Conservation (phyloP, 768 basidiomycete species). For the Xanthoconium stramineum region DNA sequence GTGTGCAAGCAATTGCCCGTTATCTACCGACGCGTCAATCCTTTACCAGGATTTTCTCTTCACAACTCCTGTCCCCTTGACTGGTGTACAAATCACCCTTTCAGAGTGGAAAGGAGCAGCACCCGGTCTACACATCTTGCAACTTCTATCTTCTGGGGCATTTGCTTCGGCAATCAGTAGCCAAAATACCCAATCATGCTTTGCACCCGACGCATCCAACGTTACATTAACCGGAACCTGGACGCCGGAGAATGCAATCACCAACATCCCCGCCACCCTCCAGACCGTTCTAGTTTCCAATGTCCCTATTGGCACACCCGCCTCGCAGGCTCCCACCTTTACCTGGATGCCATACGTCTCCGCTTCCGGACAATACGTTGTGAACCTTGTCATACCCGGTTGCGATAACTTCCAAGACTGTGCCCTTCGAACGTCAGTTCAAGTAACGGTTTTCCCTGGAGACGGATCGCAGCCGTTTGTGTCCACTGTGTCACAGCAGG, state of each 20-base stretch:
- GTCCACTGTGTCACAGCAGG: conserved; percentile 72
- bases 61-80: conserved; percentile 56
- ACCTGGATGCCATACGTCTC: conserved; percentile 94
- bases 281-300: conserved; percentile 70
- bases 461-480: conserved; percentile 60
- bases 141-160: conserved; percentile 88
- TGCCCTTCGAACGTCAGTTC: conserved; percentile 71
- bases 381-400: conserved; percentile 85
- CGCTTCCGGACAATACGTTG: conserved; percentile 78
- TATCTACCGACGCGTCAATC: conserved; percentile 71
- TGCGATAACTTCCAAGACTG: conserved; percentile 83
- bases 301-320: conserved; percentile 59
- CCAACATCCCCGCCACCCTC: conserved; percentile 75
- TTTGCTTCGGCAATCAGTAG: conserved; percentile 70
- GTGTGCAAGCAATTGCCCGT: conserved; percentile 76
- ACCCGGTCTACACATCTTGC: conserved; percentile 86
- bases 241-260: conserved; percentile 60
- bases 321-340: conserved; percentile 67
- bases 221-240: conserved; percentile 67
- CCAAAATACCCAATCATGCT: conserved; percentile 70
- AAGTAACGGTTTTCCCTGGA: conserved; percentile 80
- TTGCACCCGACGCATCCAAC: conserved; percentile 71
- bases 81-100: conserved; percentile 85
- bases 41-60: conserved; percentile 96
- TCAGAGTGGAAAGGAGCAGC: conserved; percentile 70